A percentile compares a stretch with the other conserved stretches of the same genome.
Evolutionary conservation across 2,329 filamentous ascomycete genomes (phyloP).

Genomic region (Fusarium foetens): DNA sequence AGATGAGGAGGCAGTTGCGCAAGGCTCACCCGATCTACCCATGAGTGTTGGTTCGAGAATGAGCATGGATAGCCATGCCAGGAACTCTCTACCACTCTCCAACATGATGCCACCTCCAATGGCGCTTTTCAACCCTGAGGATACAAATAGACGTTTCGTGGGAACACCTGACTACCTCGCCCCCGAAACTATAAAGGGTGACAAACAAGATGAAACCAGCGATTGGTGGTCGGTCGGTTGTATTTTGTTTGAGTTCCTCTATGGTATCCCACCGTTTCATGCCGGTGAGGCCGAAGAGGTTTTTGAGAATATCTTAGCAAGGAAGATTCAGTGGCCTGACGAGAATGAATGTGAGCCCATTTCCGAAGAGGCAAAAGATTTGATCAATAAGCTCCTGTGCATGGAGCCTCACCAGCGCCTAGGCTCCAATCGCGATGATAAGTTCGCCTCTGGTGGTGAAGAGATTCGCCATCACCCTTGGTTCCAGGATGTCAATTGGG

Average conservation of each 20-base stretch:
- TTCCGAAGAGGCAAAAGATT: constrained; percentile 88
- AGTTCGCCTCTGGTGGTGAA: constrained; percentile 82
- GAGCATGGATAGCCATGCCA: constrained; percentile 50
- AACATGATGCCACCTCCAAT: constrained; percentile 89
- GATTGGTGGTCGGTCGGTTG: constrained; percentile 99
- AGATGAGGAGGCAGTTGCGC: constrained; percentile 80
- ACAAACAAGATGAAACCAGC: constrained; percentile 95
- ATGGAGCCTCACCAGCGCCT: constrained; percentile 83
- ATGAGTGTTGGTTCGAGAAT: constrained; percentile 50
- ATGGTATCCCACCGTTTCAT: constrained; percentile 93
- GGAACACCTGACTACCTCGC: constrained; percentile 97
- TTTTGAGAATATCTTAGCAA: constrained; percentile 93
- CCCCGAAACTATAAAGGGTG: constrained; percentile 94
- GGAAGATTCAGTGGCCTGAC: constrained; percentile 92
- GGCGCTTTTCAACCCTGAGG: constrained; percentile 95
- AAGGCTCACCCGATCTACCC: constrained; percentile 80
- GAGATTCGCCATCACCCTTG: constrained; percentile 91
- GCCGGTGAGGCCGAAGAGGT: constrained; percentile 90
- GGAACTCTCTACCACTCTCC: constrained; percentile 57
- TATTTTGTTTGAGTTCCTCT: constrained; percentile 96
- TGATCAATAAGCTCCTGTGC: constrained; percentile 93
- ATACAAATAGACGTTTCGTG: constrained; percentile 91
- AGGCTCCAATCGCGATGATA: constrained; percentile 86
- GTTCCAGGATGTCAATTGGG: constrained; percentile 91
- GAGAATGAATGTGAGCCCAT: constrained; percentile 77